These are phyloP conservation scores for Leishmania braziliensis DNA, from an alignment of 208 protist genomes.

Conservation along the genomic window DNA sequence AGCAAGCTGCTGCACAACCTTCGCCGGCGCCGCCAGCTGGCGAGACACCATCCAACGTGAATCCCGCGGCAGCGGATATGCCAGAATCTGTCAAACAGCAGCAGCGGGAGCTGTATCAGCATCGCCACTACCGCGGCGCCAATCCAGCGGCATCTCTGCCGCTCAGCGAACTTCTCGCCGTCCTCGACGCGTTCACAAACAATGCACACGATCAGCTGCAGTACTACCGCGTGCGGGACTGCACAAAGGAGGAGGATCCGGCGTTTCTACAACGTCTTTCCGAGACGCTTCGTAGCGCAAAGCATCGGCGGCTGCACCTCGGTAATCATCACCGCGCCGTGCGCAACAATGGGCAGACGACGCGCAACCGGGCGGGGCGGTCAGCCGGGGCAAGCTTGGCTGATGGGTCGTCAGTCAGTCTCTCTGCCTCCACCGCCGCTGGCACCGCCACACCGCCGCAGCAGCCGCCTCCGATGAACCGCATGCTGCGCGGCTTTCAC, in stretches of 20 bases:
- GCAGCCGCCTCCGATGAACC: conserved; percentile 48
- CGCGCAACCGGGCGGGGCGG: conserved; percentile 39
- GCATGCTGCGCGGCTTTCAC: conserved; percentile 56
- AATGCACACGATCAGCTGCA: conserved; percentile 44
- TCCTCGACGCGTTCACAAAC: conserved; percentile 71
- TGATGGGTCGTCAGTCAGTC: conserved; percentile 9
- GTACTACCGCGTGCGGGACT: conserved; percentile 41
- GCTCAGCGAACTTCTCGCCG: conserved; percentile 59
- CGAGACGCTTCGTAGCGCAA: conserved; percentile 69
- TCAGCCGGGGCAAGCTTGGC: neutral
- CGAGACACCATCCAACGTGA: neutral
- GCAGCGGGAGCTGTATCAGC: neutral
- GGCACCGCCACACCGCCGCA: conserved; percentile 10
- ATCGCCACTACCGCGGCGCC: conserved; percentile 21
- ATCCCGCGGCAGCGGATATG: neutral
- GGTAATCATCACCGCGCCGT: conserved; percentile 64
- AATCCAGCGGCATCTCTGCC: conserved; percentile 15
- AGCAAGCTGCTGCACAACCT: neutral
- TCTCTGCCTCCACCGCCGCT: neutral
- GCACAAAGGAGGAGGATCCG: conserved; percentile 47
- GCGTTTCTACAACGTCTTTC: conserved; percentile 49
- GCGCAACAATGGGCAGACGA: conserved; percentile 67
- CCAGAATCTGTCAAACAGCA: neutral
- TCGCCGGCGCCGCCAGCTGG: neutral
- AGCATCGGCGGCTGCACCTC: conserved; percentile 63